Conservation (phyloP, 495 filamentous ascomycete genomes). For the Stereocaulon alpinum region DNA sequence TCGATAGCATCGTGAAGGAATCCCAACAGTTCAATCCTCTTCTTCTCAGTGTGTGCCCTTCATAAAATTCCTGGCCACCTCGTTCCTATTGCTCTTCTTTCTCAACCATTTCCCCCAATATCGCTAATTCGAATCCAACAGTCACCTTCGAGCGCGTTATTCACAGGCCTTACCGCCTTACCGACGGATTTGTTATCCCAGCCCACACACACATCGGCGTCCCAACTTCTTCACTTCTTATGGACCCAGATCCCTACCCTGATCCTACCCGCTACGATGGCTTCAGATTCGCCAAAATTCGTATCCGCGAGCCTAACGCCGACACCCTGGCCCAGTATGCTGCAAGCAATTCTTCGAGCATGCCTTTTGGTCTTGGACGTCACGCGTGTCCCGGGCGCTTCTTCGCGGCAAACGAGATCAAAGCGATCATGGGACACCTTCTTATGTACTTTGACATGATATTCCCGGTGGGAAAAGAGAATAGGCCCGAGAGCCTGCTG, state of each 20-base stretch:
- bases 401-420: slow-evolving; percentile 24
- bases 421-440: slow-evolving; percentile 25
- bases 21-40: slow-evolving; percentile 12
- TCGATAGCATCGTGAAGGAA: slow-evolving; percentile 15
- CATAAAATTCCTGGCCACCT: background rate
- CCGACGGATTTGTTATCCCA: background rate
- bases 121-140: background rate
- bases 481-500: slow-evolving; percentile 22
- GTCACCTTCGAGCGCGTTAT: slow-evolving; percentile 4
- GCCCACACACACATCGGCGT: slow-evolving; percentile 1
- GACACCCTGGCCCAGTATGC: slow-evolving; percentile 8
- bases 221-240: slow-evolving; percentile 1
- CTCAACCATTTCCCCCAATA: background rate
- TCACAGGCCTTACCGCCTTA: background rate
- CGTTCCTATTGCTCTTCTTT: background rate
- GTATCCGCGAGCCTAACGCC: slow-evolving; percentile 16
- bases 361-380: slow-evolving; percentile 21
- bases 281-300: slow-evolving; percentile 12
- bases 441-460: slow-evolving; percentile 24
- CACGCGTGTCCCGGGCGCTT: slow-evolving; percentile 25
- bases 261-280: slow-evolving; percentile 6
- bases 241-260: slow-evolving; percentile 2
- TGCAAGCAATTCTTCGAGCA: slow-evolving; percentile 3
- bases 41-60: slow-evolving; percentile 4
- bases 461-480: slow-evolving; percentile 24